A percentile compares a stretch with the other conserved stretches of the same genome.
Evolutionary conservation across 106 monocot species (phyloP).

Genomic region (Acanthochlamys bracteata): DNA sequence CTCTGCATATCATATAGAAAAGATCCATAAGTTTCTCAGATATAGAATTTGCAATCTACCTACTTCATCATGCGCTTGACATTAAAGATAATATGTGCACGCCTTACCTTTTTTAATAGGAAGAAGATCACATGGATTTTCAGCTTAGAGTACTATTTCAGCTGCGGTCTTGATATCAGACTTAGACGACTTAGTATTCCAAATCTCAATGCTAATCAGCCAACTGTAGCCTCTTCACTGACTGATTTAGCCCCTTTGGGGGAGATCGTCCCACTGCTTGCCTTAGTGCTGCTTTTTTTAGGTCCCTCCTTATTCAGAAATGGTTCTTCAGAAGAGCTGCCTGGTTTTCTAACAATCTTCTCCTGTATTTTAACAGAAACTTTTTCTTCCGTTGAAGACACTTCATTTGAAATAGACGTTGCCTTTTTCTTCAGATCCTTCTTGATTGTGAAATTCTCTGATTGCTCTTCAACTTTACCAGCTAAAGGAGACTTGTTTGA

Average conservation of each 20-base stretch:
- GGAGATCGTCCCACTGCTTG: constrained; percentile 1
- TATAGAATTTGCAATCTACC: too few relatives aligned
- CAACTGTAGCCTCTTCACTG: constrained; percentile 20
- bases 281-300: constrained; percentile 19
- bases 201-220: neutral
- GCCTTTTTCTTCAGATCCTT: constrained; percentile 14
- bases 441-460: constrained; percentile 5
- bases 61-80: too few relatives aligned
- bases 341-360: constrained; percentile 9
- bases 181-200: too few relatives aligned
- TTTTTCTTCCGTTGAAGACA: constrained; percentile 14
- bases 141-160: too few relatives aligned
- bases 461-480: neutral
- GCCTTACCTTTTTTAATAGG: too few relatives aligned
- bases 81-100: too few relatives aligned
- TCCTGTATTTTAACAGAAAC: constrained; percentile 21
- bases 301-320: constrained; percentile 23
- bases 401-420: constrained; percentile 12
- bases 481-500: constrained; percentile 10
- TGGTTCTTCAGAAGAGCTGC: constrained; percentile 14
- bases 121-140: too few relatives aligned
- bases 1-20: too few relatives aligned
- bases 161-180: too few relatives aligned
- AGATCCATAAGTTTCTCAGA: too few relatives aligned
- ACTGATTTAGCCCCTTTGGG: constrained; percentile 15